Percentiles rank a stretch among this genome's conserved stretches.
phyloP scores from a whole-genome alignment of 1,284 basidiomycete species.

The Cystobasidium pallidum region DNA sequence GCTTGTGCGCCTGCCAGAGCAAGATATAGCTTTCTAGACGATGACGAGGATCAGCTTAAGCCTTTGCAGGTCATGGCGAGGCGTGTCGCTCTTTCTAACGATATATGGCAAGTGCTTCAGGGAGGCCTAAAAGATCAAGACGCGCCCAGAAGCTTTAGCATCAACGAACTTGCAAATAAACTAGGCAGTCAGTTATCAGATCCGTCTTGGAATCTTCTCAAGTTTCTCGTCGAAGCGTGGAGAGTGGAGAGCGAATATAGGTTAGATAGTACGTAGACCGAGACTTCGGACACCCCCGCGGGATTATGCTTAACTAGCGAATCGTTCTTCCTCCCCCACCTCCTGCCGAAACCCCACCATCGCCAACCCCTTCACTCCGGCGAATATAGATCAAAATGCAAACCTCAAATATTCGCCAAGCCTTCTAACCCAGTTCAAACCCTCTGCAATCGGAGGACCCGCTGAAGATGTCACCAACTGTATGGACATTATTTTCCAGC shows the following conservation, averaged over 20 bases:
- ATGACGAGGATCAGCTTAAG: conserved; percentile 25
- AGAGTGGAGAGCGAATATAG: background rate
- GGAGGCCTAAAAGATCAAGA: background rate
- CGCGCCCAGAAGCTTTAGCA: background rate
- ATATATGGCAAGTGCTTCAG: conserved; percentile 27
- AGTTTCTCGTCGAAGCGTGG: conserved; percentile 31
- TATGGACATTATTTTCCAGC: conserved; percentile 24
- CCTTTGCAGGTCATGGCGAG: conserved; percentile 10
- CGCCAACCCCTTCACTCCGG: no score
- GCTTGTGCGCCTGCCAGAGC: background rate
- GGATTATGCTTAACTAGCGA: no score
- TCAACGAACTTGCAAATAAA: background rate
- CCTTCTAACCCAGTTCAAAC: conserved; percentile 30
- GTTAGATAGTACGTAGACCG: conserved; percentile 16
- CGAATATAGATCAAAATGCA: background rate
- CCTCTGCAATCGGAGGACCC: conserved; percentile 4
- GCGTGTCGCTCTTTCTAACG: background rate
- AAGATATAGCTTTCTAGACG: background rate
- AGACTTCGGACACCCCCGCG: no score
- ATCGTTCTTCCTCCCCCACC: no score
- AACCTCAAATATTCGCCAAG: conserved; percentile 12
- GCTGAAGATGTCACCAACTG: conserved; percentile 8
- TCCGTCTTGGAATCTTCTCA: conserved; percentile 21
- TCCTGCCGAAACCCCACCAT: no score
- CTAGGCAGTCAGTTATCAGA: background rate